phyloP scores from a whole-genome alignment of 2,329 filamentous ascomycete species.

The Rutstroemia sp. region DNA sequence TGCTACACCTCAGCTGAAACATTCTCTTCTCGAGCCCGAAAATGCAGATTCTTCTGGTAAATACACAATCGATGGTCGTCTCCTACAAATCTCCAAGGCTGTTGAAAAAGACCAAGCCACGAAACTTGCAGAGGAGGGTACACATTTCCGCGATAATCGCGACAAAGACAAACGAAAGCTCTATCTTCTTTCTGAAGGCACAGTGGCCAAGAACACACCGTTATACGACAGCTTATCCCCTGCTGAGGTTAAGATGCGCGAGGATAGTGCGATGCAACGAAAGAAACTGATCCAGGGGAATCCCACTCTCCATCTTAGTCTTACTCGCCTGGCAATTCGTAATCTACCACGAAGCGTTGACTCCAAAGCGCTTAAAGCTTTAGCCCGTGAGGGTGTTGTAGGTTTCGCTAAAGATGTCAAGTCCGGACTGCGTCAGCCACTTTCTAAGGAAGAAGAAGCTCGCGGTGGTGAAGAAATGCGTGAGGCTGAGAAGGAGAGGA shows the following conservation, averaged over 20 bases:
- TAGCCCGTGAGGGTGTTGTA: constrained; percentile 87
- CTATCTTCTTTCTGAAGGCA: constrained; percentile 82
- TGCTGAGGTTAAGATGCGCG: constrained; percentile 78
- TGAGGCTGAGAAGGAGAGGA: constrained; percentile 72
- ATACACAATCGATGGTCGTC: constrained; percentile 85
- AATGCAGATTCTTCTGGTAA: constrained; percentile 70
- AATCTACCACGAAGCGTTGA: constrained; percentile 80
- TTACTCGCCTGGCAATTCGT: constrained; percentile 84
- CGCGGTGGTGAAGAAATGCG: constrained; percentile 75
- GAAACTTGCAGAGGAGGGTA: constrained; percentile 64
- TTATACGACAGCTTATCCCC: constrained; percentile 70
- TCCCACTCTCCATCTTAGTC: constrained; percentile 77
- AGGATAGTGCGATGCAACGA: constrained; percentile 78
- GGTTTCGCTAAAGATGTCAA: constrained; percentile 91
- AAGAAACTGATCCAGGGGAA: constrained; percentile 88
- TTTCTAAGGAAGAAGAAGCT: constrained; percentile 83
- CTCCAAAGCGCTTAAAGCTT: constrained; percentile 82
- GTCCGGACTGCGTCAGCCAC: constrained; percentile 61
- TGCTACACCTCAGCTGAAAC: constrained; percentile 46
- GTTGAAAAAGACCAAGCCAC: constrained; percentile 77
- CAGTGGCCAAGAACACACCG: constrained; percentile 68
- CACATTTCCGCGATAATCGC: constrained; percentile 51
- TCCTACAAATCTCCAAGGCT: constrained; percentile 76
- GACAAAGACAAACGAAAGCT: constrained; percentile 87
- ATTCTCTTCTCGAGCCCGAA: constrained; percentile 84